A percentile compares a stretch with the other conserved stretches of the same genome.
These are phyloP conservation scores for Talaromyces atroroseus DNA, from an alignment of 2,329 filamentous ascomycete species.

Conservation along the genomic window DNA sequence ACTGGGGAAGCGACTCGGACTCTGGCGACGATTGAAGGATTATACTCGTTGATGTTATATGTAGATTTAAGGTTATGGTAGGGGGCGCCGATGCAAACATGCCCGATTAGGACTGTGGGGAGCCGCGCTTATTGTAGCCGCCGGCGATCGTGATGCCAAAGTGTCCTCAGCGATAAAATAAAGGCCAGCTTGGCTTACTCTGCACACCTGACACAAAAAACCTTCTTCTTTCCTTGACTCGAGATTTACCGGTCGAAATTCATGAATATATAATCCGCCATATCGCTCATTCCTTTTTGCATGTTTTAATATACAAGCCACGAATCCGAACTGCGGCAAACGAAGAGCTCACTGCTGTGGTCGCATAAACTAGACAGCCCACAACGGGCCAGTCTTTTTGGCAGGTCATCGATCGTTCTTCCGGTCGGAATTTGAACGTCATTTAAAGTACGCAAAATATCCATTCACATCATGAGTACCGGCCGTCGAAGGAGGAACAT, in stretches of 20 bases:
- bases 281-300: background rate
- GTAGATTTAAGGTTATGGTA: background rate
- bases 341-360: background rate
- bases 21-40: slow-evolving; percentile 35
- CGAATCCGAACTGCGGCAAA: background rate
- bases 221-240: background rate
- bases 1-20: slow-evolving; percentile 67
- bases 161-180: slow-evolving; percentile 10
- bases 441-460: background rate
- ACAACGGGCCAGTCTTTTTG: background rate
- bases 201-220: background rate
- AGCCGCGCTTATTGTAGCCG: background rate
- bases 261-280: background rate
- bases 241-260: background rate
- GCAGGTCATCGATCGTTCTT: background rate
- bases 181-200: slow-evolving; percentile 8
- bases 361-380: background rate
- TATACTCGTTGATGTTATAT: too few species aligned
- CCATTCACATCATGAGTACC: slow-evolving; percentile 23
- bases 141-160: slow-evolving; percentile 13
- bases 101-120: background rate
- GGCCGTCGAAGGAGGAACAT: slow-evolving; percentile 24
- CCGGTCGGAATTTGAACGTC: background rate
- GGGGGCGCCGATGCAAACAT: background rate
- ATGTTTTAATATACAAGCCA: background rate